Conservation (phyloP, 2,329 filamentous ascomycete genomes). For the Aquanectria penicillioides region DNA sequence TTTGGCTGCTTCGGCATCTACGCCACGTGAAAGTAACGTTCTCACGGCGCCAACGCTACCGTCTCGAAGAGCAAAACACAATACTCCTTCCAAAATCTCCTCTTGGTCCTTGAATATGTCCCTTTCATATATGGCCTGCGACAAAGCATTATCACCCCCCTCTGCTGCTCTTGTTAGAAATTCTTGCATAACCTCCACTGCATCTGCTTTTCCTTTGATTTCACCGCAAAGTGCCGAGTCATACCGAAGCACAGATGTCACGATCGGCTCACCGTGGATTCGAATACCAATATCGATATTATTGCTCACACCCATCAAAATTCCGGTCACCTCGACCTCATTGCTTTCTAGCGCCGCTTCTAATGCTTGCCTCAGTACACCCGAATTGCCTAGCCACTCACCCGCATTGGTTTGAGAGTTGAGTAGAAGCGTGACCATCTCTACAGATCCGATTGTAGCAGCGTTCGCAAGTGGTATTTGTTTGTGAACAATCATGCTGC, state of each 20-base stretch:
- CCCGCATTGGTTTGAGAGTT: background rate
- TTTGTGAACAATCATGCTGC: background rate
- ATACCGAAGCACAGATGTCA: background rate
- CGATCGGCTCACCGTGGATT: background rate
- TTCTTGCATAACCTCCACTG: background rate
- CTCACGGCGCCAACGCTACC: background rate
- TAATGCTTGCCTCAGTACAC: background rate
- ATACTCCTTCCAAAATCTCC: background rate
- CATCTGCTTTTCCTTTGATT: background rate
- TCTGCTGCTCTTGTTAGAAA: background rate
- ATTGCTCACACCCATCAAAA: background rate
- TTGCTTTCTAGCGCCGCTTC: background rate
- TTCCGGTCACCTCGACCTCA: background rate
- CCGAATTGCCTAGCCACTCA: background rate
- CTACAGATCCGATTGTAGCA: background rate
- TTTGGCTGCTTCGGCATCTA: background rate
- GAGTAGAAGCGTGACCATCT: background rate
- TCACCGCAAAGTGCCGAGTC: background rate
- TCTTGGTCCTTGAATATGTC: background rate
- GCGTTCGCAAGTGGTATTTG: background rate
- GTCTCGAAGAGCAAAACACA: background rate
- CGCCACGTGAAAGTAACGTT: background rate
- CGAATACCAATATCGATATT: background rate
- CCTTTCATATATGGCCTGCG: background rate
- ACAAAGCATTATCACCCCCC: background rate